A percentile compares a stretch with the other conserved stretches of the same genome.
These are phyloP conservation scores for Solanum aculeatissimum DNA, from an alignment of 305 asterid species.

Conservation along the genomic window DNA sequence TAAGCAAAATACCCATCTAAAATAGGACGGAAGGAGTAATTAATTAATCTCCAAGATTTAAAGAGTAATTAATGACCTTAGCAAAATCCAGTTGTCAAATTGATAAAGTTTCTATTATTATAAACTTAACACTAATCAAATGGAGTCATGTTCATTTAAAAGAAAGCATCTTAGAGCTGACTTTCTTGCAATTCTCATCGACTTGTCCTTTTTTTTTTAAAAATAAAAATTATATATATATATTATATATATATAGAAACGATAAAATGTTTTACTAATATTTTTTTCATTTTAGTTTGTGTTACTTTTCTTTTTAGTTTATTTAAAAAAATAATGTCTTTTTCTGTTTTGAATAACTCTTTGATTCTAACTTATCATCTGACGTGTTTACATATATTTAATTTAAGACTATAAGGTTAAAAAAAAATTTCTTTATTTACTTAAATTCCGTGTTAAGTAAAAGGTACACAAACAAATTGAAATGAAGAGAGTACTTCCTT, in stretches of 20 bases:
- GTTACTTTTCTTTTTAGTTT: not conserved
- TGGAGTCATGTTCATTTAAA: not conserved
- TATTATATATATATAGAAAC: too few species aligned
- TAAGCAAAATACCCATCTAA: too few species aligned
- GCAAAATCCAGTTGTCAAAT: not conserved
- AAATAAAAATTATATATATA: too few species aligned
- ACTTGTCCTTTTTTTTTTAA: not conserved
- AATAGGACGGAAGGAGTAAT: too few species aligned
- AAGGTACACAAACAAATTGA: not conserved
- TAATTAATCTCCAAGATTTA: not conserved
- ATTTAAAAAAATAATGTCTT: not conserved
- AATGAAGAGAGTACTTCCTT: not conserved
- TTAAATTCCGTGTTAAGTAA: not conserved
- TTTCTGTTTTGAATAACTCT: not conserved
- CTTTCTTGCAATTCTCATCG: not conserved
- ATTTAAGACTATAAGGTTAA: not conserved
- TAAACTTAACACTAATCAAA: not conserved
- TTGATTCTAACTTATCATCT: not conserved
- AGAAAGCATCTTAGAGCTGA: not conserved
- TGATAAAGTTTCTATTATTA: not conserved
- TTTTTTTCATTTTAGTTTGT: not conserved
- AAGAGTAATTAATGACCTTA: not conserved
- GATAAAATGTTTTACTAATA: not conserved
- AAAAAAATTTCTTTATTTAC: accelerated
- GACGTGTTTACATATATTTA: not conserved